phyloP scores from a whole-genome alignment of 805 yeast species.

The Tetrapisispora arboricola region DNA sequence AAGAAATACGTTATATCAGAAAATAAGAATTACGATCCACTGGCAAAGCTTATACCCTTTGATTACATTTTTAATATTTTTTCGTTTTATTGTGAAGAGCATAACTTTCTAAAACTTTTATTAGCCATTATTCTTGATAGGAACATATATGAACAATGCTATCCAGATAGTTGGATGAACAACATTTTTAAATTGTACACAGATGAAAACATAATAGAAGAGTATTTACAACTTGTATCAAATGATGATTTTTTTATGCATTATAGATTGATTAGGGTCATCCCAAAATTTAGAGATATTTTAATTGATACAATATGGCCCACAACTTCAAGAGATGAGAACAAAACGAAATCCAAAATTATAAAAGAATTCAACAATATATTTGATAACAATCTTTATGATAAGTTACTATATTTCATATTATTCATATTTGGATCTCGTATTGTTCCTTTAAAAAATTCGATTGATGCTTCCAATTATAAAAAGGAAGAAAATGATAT shows the following conservation, averaged over 20 bases:
- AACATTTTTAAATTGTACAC: conserved; percentile 3
- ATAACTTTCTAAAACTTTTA: conserved; percentile 6
- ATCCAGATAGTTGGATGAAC: conserved; percentile 8
- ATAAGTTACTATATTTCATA: conserved; percentile 19
- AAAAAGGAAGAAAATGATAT: conserved; percentile 1
- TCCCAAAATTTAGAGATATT: conserved; percentile 13
- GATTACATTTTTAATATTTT: conserved; percentile 11
- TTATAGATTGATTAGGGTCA: conserved; percentile 14
- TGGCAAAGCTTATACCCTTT: conserved; percentile 14
- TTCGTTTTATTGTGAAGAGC: conserved; percentile 4
- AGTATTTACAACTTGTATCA: conserved; percentile 11
- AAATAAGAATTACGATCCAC: conserved; percentile 11
- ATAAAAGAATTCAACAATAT: conserved; percentile 15
- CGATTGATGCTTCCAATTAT: not conserved
- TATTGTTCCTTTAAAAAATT: conserved; percentile 7
- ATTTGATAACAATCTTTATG: conserved; percentile 12
- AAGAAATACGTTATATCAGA: not conserved
- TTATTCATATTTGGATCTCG: conserved; percentile 18
- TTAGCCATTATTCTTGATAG: conserved; percentile 22
- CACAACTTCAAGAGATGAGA: not conserved
- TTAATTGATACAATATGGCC: conserved; percentile 8
- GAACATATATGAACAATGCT: conserved; percentile 17
- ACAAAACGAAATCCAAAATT: not conserved
- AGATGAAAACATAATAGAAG: not conserved
- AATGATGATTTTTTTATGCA: conserved; percentile 17